Percentiles rank a stretch among this genome's conserved stretches.
phyloP scores from a whole-genome alignment of 148 eudicot species.

The Agrostemma githago region DNA sequence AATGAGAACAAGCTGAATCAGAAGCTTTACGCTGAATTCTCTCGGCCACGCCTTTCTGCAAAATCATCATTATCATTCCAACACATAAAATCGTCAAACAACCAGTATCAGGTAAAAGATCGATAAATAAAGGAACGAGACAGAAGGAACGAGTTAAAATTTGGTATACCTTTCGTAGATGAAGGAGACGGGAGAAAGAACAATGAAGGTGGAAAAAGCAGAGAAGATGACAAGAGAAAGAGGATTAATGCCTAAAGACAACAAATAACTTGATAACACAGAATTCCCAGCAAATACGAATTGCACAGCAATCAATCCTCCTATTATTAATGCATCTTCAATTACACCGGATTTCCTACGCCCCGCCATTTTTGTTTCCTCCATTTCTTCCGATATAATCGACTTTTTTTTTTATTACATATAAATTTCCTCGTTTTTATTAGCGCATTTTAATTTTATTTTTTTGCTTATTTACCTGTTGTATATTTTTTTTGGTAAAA shows the following conservation, averaged over 20 bases:
- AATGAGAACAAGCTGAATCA: constrained; percentile 54
- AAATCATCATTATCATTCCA: background rate
- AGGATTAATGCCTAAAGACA: constrained; percentile 53
- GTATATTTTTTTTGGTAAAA: background rate
- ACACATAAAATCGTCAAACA: too few relatives aligned
- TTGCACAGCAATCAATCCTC: constrained; percentile 55
- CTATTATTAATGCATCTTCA: constrained; percentile 43
- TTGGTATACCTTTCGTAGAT: constrained; percentile 45
- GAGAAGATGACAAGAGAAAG: constrained; percentile 50
- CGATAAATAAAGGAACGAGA: background rate
- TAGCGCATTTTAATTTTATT: background rate
- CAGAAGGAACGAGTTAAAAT: background rate
- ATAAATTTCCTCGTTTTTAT: background rate
- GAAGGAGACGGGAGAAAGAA: constrained; percentile 50
- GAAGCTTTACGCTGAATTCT: constrained; percentile 35
- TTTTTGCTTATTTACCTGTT: background rate
- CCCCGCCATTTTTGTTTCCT: background rate
- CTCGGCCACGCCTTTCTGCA: constrained; percentile 66
- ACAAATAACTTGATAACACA: constrained; percentile 39
- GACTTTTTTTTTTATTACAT: background rate
- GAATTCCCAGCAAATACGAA: constrained; percentile 59
- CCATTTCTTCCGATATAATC: background rate
- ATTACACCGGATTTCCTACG: constrained; percentile 23
- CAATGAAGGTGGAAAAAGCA: constrained; percentile 49
- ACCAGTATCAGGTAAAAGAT: too few relatives aligned